Evolutionary conservation across 192 early-diverging fungal genomes (phyloP).

Genomic region (Podila minutissima): DNA sequence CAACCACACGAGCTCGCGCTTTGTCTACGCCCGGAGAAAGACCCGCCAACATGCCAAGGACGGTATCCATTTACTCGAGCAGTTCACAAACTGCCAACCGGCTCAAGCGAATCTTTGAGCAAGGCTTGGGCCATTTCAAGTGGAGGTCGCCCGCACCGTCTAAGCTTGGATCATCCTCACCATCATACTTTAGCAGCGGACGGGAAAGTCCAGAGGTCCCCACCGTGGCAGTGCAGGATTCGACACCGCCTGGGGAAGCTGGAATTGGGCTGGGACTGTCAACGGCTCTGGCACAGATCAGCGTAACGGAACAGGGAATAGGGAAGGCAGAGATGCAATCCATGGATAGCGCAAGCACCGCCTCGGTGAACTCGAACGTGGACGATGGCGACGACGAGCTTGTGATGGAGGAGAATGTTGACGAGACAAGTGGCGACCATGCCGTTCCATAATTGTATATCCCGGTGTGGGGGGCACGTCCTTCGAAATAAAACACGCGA

Average conservation of each 20-base stretch:
- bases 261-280: neutral
- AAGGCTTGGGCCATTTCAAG: constrained; percentile 38
- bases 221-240: neutral
- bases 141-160: neutral
- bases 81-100: constrained; percentile 41
- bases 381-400: neutral
- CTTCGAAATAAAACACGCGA: too few relatives aligned
- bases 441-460: too few relatives aligned
- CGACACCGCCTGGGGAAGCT: neutral
- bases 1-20: constrained; percentile 25
- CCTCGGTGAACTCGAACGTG: neutral
- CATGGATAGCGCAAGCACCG: neutral
- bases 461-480: too few relatives aligned
- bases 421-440: too few relatives aligned
- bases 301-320: neutral
- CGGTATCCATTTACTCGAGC: constrained; percentile 48
- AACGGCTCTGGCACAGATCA: neutral
- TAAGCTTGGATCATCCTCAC: neutral
- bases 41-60: constrained; percentile 36
- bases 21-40: constrained; percentile 42
- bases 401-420: neutral
- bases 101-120: constrained; percentile 38
- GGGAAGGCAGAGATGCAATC: neutral
- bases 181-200: neutral
- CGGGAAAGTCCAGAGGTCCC: neutral